These are phyloP conservation scores for Quercus lobata DNA, from an alignment of 331 rosid genomes.

Conservation along the genomic window DNA sequence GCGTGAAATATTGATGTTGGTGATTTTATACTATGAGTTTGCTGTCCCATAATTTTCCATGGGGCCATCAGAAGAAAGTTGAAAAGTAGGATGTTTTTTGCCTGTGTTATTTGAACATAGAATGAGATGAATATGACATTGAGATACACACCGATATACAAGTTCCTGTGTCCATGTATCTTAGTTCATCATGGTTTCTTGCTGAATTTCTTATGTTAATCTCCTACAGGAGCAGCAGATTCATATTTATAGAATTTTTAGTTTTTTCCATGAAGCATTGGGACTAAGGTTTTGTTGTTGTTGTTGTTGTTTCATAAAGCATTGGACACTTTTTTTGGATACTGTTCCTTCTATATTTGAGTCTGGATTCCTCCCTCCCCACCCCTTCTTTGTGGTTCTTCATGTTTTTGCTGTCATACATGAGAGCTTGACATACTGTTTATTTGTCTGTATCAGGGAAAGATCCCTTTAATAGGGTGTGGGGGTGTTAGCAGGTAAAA, in stretches of 20 bases:
- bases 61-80: not conserved
- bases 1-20: not conserved
- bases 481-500: conserved; percentile 88
- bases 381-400: not conserved
- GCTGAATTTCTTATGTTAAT: conserved; percentile 5
- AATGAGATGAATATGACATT: not conserved
- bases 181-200: not conserved
- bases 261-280: not conserved
- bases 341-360: not conserved
- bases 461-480: conserved; percentile 78
- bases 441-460: conserved; percentile 60
- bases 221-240: not conserved
- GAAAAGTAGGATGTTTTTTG: not conserved
- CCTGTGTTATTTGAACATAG: not conserved
- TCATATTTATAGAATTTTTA: not conserved
- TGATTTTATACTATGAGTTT: not conserved
- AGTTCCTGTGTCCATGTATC: not conserved
- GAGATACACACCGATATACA: not conserved
- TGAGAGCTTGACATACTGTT: conserved; percentile 17
- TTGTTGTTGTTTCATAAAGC: not conserved
- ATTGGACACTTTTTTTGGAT: not conserved
- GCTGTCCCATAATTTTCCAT: not conserved
- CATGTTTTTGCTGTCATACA: not conserved
- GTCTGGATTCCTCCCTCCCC: not conserved
- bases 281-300: too few relatives aligned